phyloP scores from a whole-genome alignment of 2,329 filamentous ascomycete genomes.

The Fusarium heterosporum region DNA sequence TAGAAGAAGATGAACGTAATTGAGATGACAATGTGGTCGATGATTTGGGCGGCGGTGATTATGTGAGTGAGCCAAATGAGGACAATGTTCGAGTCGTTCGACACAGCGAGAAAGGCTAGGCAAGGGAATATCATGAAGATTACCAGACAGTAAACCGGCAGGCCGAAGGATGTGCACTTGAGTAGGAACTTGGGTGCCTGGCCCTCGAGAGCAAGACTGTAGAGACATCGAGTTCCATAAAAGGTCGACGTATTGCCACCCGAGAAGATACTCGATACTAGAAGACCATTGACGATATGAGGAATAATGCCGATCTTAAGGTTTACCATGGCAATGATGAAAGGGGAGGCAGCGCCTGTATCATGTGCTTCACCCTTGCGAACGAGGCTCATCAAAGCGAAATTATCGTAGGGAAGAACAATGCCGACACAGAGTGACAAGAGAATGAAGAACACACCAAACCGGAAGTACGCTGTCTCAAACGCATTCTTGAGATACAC shows the following conservation, averaged over 20 bases:
- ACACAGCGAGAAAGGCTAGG: slow-evolving; percentile 62
- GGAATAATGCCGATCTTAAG: slow-evolving; percentile 4
- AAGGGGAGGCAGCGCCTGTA: not conserved
- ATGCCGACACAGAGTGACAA: not conserved
- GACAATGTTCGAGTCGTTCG: slow-evolving; percentile 58
- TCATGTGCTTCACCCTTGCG: not conserved
- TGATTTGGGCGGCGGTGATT: slow-evolving; percentile 66
- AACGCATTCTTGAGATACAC: slow-evolving; percentile 13
- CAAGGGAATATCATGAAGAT: slow-evolving; percentile 64
- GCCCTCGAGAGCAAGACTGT: slow-evolving; percentile 5
- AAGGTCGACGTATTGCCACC: slow-evolving; percentile 11
- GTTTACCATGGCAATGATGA: slow-evolving; percentile 7
- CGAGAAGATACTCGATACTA: slow-evolving; percentile 9
- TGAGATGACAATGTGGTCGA: slow-evolving; percentile 68
- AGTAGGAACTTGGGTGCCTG: slow-evolving; percentile 1
- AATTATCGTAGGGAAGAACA: slow-evolving; percentile 1
- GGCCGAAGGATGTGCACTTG: not conserved
- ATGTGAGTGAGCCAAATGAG: slow-evolving; percentile 65
- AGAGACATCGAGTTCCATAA: slow-evolving; percentile 1
- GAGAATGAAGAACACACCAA: slow-evolving; percentile 8
- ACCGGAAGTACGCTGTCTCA: slow-evolving; percentile 5
- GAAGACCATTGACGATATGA: slow-evolving; percentile 2
- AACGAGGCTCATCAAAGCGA: not conserved
- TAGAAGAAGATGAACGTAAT: slow-evolving; percentile 59
- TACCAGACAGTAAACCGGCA: slow-evolving; percentile 66